Evolutionary conservation across 805 yeast genomes (phyloP).

Genomic region (Yarrowia phangngaensis): DNA sequence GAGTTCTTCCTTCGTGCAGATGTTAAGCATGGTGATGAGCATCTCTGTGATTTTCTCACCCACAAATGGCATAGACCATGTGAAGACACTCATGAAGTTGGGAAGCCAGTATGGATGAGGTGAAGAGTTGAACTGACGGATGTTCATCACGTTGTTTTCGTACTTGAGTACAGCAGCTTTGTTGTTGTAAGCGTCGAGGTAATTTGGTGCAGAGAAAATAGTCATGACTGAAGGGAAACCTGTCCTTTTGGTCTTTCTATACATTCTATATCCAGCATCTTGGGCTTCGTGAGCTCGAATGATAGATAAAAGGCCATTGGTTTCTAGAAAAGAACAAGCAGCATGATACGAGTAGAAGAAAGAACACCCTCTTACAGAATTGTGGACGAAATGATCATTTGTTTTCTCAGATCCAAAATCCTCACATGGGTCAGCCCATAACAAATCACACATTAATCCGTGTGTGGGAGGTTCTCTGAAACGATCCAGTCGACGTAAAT

Average conservation of each 20-base stretch:
- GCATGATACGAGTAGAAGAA: slow-evolving; percentile 83
- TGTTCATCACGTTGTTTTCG: slow-evolving; percentile 89
- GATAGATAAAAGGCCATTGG: slow-evolving; percentile 68
- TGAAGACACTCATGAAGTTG: slow-evolving; percentile 93
- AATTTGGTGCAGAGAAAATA: slow-evolving; percentile 96
- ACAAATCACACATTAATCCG: slow-evolving; percentile 90
- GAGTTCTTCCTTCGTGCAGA: slow-evolving; percentile 92
- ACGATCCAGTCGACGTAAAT: slow-evolving; percentile 67
- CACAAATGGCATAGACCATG: slow-evolving; percentile 96
- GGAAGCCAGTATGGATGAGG: slow-evolving; percentile 98
- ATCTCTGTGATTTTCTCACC: slow-evolving; percentile 95
- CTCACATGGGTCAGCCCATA: slow-evolving; percentile 95
- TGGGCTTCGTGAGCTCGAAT: slow-evolving; percentile 95
- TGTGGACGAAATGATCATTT: slow-evolving; percentile 94
- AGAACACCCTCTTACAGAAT: slow-evolving; percentile 98
- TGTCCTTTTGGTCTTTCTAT: slow-evolving; percentile 64
- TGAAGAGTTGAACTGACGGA: slow-evolving; percentile 84
- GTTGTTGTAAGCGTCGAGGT: slow-evolving; percentile 90
- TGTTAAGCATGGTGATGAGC: slow-evolving; percentile 81
- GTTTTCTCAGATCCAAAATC: slow-evolving; percentile 84
- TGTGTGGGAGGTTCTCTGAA: slow-evolving; percentile 84
- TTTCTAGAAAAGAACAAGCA: slow-evolving; percentile 70
- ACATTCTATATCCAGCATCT: slow-evolving; percentile 81
- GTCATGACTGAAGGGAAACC: slow-evolving; percentile 53
- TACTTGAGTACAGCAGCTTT: slow-evolving; percentile 88